These are phyloP conservation scores for Biscogniauxia marginata DNA, from an alignment of 2,329 filamentous ascomycete genomes.

Conservation along the genomic window DNA sequence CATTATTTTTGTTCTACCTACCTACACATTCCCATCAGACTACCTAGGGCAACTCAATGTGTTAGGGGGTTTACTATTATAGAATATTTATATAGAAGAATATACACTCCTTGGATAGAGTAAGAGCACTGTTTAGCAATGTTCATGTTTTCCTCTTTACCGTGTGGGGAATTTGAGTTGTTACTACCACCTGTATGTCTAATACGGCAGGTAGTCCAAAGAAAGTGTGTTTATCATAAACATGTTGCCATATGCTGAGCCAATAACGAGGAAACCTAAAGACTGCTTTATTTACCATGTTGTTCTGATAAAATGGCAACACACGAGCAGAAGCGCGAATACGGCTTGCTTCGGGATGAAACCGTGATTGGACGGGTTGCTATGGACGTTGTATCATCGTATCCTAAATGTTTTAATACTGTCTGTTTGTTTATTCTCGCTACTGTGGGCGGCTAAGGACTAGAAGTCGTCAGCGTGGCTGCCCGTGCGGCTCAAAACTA, in stretches of 20 bases:
- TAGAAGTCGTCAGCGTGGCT: not conserved
- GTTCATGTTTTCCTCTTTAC: too few species aligned
- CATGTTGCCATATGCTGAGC: too few species aligned
- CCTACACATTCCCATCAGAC: not conserved
- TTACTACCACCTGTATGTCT: too few species aligned
- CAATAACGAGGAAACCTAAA: too few species aligned
- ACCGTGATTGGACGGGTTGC: not conserved
- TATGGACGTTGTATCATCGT: not conserved
- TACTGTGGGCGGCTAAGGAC: not conserved
- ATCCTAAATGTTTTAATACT: not conserved
- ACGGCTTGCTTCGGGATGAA: not conserved
- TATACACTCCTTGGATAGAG: too few species aligned
- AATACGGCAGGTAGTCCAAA: too few species aligned
- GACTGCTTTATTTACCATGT: not conserved
- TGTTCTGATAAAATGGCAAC: not conserved
- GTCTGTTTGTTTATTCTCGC: not conserved
- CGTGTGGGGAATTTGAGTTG: too few species aligned
- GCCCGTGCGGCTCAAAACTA: not conserved
- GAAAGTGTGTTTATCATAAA: too few species aligned
- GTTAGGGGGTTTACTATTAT: too few species aligned
- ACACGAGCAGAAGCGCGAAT: not conserved
- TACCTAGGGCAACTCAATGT: not conserved
- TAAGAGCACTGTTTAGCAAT: too few species aligned
- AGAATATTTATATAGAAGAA: too few species aligned
- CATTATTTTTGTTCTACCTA: not conserved